A percentile compares a stretch with the other conserved stretches of the same genome.
phyloP scores from a whole-genome alignment of 495 filamentous ascomycete species.

The Amorphotheca resinae region DNA sequence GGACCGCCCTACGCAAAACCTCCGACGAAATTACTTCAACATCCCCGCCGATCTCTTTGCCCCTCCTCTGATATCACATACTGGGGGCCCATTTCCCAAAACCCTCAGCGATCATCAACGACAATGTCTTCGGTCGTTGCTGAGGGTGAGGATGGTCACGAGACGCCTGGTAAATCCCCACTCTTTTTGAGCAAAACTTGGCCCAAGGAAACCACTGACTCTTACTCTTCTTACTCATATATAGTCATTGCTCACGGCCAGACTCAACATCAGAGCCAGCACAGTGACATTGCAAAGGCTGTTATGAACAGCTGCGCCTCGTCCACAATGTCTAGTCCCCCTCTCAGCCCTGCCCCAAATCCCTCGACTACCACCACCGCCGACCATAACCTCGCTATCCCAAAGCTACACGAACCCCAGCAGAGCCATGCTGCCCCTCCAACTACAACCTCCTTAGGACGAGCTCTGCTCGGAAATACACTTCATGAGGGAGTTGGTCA shows the following conservation, averaged over 20 bases:
- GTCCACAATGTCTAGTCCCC: not conserved
- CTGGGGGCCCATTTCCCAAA: too few relatives aligned
- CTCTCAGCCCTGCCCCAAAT: not conserved
- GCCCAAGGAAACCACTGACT: too few relatives aligned
- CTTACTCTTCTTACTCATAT: too few relatives aligned
- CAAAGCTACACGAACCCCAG: not conserved
- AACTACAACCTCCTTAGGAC: conserved; percentile 14
- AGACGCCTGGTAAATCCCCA: not conserved
- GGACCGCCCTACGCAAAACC: too few relatives aligned
- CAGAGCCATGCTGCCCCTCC: conserved; percentile 9
- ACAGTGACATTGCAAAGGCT: conserved; percentile 45
- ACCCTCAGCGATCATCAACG: too few relatives aligned
- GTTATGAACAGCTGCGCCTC: conserved; percentile 41
- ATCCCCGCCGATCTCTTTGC: too few relatives aligned
- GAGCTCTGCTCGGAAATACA: conserved; percentile 13
- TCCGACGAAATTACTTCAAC: too few relatives aligned
- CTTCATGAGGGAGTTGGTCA: conserved; percentile 24
- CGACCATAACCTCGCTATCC: not conserved
- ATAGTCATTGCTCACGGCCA: too few relatives aligned
- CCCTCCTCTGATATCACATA: too few relatives aligned
- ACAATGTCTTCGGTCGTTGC: not conserved
- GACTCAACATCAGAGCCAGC: conserved; percentile 33
- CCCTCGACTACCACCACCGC: not conserved
- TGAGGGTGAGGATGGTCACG: not conserved
- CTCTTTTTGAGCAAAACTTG: not conserved